A percentile compares a stretch with the other conserved stretches of the same genome.
These are phyloP conservation scores for Ceratonia siliqua DNA, from an alignment of 306 rosid genomes.

Conservation along the genomic window DNA sequence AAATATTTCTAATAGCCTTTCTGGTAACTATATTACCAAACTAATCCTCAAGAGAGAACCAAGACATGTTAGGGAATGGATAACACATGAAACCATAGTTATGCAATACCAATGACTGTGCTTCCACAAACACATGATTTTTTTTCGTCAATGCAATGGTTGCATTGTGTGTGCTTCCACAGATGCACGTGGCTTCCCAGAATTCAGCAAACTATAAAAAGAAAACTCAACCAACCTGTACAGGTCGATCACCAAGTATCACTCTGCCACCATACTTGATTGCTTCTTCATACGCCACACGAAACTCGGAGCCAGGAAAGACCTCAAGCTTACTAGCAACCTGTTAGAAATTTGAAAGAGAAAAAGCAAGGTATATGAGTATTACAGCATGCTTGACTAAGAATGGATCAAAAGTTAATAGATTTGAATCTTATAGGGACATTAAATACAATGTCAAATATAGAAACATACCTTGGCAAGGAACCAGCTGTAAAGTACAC, in stretches of 20 bases:
- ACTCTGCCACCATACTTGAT: constrained; percentile 90
- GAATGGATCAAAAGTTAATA: constrained; percentile 9
- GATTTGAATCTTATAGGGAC: background rate
- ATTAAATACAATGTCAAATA: constrained; percentile 24
- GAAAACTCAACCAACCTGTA: constrained; percentile 62
- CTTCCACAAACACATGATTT: background rate
- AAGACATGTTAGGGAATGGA: constrained; percentile 15
- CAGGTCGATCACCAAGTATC: constrained; percentile 97
- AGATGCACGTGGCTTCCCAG: background rate
- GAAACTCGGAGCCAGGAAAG: constrained; percentile 94
- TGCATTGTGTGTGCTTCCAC: background rate
- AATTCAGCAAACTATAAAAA: constrained; percentile 8
- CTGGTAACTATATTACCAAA: background rate
- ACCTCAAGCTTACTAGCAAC: constrained; percentile 85
- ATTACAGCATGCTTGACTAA: constrained; percentile 21
- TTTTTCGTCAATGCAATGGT: background rate
- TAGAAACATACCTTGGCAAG: constrained; percentile 81
- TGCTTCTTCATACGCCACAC: constrained; percentile 94
- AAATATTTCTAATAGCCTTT: constrained; percentile 9
- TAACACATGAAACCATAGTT: background rate
- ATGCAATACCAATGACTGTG: background rate
- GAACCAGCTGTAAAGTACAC: constrained; percentile 88
- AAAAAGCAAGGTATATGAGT: constrained; percentile 7
- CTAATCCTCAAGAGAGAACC: constrained; percentile 1
- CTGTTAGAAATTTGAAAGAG: constrained; percentile 45